Evolutionary conservation across 1,139 yeast species (phyloP).

Genomic region (Saccharomyces uvarum): DNA sequence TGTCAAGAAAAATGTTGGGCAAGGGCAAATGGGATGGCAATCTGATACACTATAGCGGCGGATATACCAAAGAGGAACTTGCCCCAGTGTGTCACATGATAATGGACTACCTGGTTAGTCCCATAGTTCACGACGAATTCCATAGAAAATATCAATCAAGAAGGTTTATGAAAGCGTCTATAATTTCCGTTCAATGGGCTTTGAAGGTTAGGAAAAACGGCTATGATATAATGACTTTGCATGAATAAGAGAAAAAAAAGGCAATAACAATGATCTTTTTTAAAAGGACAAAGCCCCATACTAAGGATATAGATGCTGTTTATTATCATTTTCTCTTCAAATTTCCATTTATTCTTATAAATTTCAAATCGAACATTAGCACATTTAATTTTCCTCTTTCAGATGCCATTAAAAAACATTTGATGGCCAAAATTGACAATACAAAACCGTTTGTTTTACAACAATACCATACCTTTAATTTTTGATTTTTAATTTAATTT

Average conservation of each 20-base stretch:
- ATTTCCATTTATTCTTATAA: constrained; percentile 2
- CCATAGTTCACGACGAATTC: constrained; percentile 88
- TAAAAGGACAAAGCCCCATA: neutral
- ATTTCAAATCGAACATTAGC: neutral
- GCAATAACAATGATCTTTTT: neutral
- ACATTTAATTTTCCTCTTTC: neutral
- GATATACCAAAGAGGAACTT: constrained; percentile 70
- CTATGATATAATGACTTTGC: constrained; percentile 34
- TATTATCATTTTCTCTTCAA: constrained; percentile 3
- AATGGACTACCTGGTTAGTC: constrained; percentile 69
- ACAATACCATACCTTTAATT: neutral
- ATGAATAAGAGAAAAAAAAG: constrained; percentile 18
- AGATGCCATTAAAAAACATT: neutral
- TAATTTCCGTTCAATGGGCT: constrained; percentile 88
- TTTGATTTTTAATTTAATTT: neutral
- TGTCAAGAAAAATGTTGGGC: constrained; percentile 71
- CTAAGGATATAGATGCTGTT: constrained; percentile 1
- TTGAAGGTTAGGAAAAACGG: constrained; percentile 39
- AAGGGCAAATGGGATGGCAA: constrained; percentile 76
- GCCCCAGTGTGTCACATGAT: constrained; percentile 65
- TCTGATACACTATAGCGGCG: constrained; percentile 83
- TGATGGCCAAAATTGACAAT: neutral
- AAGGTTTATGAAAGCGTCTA: constrained; percentile 84
- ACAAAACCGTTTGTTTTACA: neutral
- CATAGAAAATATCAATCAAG: constrained; percentile 90